phyloP scores from a whole-genome alignment of 2,329 filamentous ascomycete species.

The Colletotrichum cordylinicola region DNA sequence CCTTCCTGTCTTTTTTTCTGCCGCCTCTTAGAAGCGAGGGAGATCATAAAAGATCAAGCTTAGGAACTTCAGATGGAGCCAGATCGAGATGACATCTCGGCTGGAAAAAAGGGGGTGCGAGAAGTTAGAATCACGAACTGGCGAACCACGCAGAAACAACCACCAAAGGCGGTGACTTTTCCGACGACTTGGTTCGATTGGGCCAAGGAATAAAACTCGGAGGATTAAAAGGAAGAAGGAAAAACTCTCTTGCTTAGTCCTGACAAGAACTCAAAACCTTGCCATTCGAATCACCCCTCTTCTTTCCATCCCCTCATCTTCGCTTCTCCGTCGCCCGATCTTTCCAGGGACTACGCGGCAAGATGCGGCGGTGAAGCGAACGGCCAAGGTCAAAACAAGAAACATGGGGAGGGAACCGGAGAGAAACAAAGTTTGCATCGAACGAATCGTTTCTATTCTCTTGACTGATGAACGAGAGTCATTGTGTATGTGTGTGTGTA shows the following conservation, averaged over 20 bases:
- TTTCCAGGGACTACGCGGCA: not conserved
- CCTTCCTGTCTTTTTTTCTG: not conserved
- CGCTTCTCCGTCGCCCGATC: not conserved
- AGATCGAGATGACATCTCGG: not conserved
- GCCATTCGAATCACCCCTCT: not conserved
- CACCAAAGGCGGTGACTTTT: not conserved
- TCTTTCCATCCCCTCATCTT: not conserved
- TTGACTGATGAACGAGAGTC: not conserved
- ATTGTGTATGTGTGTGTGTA: not conserved
- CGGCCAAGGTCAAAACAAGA: not conserved
- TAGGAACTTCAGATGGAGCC: not conserved
- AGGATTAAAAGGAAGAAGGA: not conserved
- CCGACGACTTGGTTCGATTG: not conserved
- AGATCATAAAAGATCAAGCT: not conserved
- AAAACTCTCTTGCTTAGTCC: slow-evolving; percentile 8
- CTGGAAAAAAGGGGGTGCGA: not conserved
- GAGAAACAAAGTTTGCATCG: not conserved
- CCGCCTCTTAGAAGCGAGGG: not conserved
- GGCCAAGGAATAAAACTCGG: not conserved
- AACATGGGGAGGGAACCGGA: not conserved
- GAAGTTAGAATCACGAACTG: not conserved
- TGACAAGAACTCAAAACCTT: not conserved
- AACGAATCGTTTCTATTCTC: not conserved
- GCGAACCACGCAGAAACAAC: not conserved
- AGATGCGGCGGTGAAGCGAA: not conserved